These are phyloP conservation scores for Castanea sativa DNA, from an alignment of 306 rosid species.

Conservation along the genomic window DNA sequence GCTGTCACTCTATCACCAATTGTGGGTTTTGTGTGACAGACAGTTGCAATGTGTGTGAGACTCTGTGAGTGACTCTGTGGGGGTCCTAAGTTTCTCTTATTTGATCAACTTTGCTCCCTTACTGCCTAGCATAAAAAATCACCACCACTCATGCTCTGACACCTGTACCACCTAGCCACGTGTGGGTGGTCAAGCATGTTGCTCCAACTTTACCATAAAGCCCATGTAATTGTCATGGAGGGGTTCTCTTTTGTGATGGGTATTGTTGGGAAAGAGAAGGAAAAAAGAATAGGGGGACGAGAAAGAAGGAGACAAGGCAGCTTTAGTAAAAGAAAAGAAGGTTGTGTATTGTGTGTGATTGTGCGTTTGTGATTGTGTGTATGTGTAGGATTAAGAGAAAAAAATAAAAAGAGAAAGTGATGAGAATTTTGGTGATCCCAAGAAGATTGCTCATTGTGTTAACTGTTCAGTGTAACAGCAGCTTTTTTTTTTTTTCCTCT, in stretches of 20 bases:
- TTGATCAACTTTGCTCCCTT: conserved; percentile 39
- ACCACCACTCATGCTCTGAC: conserved; percentile 34
- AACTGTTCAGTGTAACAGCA: conserved; percentile 25
- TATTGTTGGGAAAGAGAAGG: conserved; percentile 28
- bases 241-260: conserved; percentile 26
- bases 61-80: neutral
- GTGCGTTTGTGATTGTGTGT: conserved; percentile 33
- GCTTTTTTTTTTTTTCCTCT: conserved; percentile 45
- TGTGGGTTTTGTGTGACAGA: no score
- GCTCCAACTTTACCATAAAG: conserved; percentile 24
- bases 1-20: conserved; percentile 23
- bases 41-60: no score
- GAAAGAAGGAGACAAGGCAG: conserved; percentile 39
- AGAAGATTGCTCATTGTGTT: conserved; percentile 44
- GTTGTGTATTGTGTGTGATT: conserved; percentile 29
- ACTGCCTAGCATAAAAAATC: conserved; percentile 34
- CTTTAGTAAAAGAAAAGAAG: conserved; percentile 69
- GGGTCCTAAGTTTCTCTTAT: conserved; percentile 39
- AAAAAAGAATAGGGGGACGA: conserved; percentile 21
- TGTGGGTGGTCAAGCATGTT: conserved; percentile 19
- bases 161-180: conserved; percentile 24
- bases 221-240: neutral
- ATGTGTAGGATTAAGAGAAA: conserved; percentile 24
- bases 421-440: conserved; percentile 71
- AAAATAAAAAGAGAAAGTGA: conserved; percentile 32